Evolutionary conservation across 2,329 filamentous ascomycete genomes (phyloP), one percentile per base, ranked within the genome.

Genomic region (Fusarium phyllophilum): DNA sequence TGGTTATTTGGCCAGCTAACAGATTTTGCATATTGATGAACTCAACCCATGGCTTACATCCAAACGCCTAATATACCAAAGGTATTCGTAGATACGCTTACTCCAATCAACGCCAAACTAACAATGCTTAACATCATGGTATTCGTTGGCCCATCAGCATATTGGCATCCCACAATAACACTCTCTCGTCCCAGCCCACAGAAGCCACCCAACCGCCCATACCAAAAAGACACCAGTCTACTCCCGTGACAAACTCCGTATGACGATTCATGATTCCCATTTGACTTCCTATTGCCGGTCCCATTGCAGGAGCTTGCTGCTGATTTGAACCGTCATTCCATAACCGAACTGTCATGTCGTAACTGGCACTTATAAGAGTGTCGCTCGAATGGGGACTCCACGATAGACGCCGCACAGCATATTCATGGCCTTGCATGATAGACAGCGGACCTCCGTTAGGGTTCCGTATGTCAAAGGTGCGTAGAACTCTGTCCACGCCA

Each of bases 141-240:
- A 71, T 81, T 68, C 78, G 74, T 45, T 76, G 75, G 8, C 67
- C 79, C 79, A 83, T 80, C 42, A 89, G 73, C 73, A 85, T 83
- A 70, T 87, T 91, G 44, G 95, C 93, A 85, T 99, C 96, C 96
- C 96, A 99, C 11, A 99, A 89, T 77, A 97, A 85, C 17, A 99
- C 88, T 77, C 91, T 89, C 84, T 98, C 95, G 79, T 99, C 96
- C 96, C 96, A 99, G 2, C 94, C 95, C 5, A 93, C 94, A 72
- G 94, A 97, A 5, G 96, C 95, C 75, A 95, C 95, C 96, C 96
- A 99, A 10, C 96, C 96, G 73, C 97, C 95, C 31, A 91, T 93
- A 9, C 96, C 96, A 82, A 99, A 99, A 49, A 99, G 83, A 83
- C 96, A 99, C 96, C 97, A 99, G 82, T 99, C 96, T 2, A 98